phyloP scores from a whole-genome alignment of 164 flowering plant genomes.

The Nymphaea colorata region DNA sequence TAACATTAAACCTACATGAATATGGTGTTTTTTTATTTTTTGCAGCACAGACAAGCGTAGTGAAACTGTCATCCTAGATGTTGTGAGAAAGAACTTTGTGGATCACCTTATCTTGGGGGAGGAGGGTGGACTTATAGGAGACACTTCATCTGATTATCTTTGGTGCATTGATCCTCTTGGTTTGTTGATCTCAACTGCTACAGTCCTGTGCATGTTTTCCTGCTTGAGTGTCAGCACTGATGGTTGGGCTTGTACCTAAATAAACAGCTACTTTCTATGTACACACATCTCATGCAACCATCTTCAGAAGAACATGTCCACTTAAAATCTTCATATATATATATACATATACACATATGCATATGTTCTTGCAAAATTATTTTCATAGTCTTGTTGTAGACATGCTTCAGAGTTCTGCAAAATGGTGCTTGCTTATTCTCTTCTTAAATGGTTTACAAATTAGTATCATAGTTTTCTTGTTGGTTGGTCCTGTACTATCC shows the following conservation, averaged over 20 bases:
- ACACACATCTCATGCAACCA: not conserved
- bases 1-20: no score
- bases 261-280: not conserved
- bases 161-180: slow-evolving; percentile 99
- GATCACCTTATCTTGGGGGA: slow-evolving; percentile 95
- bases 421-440: not conserved
- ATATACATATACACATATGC: not conserved
- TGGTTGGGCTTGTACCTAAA: not conserved
- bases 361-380: not conserved
- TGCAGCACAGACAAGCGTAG: slow-evolving; percentile 93
- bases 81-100: slow-evolving; percentile 49
- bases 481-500: no score
- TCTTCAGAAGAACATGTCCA: no score
- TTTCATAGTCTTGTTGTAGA: not conserved
- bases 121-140: slow-evolving; percentile 93
- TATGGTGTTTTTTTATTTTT: not conserved
- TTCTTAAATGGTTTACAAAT: not conserved
- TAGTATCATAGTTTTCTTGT: no score
- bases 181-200: slow-evolving; percentile 15
- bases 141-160: slow-evolving; percentile 75
- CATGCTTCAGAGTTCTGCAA: not conserved
- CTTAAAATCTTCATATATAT: no score
- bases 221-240: not conserved
- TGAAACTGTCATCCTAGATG: slow-evolving; percentile 72
- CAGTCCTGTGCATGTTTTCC: not conserved